A percentile compares a stretch with the other conserved stretches of the same genome.
These are phyloP conservation scores for Micromonas pusilla DNA, from an alignment of 139 green algal species.

Conservation along the genomic window DNA sequence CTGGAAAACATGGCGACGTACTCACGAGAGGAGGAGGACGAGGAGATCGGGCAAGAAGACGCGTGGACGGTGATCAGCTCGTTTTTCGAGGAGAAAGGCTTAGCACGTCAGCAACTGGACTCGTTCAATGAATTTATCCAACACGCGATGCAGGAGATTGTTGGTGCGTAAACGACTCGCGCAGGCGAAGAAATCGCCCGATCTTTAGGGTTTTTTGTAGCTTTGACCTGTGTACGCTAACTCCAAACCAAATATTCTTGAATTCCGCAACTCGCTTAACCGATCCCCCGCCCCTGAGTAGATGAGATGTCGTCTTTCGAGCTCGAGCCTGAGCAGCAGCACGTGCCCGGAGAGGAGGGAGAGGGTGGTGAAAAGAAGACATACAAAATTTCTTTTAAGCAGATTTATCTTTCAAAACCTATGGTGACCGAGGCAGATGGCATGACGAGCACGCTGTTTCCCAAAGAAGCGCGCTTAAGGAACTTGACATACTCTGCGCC, in stretches of 20 bases:
- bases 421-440: slow-evolving; percentile 87
- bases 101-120: slow-evolving; percentile 97
- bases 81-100: slow-evolving; percentile 92
- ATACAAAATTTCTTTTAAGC: slow-evolving; percentile 75
- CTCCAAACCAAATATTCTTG: too few species aligned
- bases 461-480: slow-evolving; percentile 86
- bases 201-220: neutral
- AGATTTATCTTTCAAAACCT: slow-evolving; percentile 92
- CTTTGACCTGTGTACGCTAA: neutral
- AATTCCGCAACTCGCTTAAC: too few species aligned
- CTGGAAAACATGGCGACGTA: neutral
- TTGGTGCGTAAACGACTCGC: slow-evolving; percentile 20
- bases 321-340: slow-evolving; percentile 67
- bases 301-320: slow-evolving; percentile 36
- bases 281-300: slow-evolving; percentile 6
- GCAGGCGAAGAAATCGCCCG: neutral
- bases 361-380: slow-evolving; percentile 43
- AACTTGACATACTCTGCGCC: slow-evolving; percentile 97
- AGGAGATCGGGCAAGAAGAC: slow-evolving; percentile 50
- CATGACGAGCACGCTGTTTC: slow-evolving; percentile 81
- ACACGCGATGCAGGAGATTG: slow-evolving; percentile 76
- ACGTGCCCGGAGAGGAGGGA: slow-evolving; percentile 48
- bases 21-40: slow-evolving; percentile 11
- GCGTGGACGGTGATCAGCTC: slow-evolving; percentile 76
- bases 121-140: slow-evolving; percentile 97